phyloP scores from a whole-genome alignment of 805 yeast species.

The Myxozyma monticola region DNA sequence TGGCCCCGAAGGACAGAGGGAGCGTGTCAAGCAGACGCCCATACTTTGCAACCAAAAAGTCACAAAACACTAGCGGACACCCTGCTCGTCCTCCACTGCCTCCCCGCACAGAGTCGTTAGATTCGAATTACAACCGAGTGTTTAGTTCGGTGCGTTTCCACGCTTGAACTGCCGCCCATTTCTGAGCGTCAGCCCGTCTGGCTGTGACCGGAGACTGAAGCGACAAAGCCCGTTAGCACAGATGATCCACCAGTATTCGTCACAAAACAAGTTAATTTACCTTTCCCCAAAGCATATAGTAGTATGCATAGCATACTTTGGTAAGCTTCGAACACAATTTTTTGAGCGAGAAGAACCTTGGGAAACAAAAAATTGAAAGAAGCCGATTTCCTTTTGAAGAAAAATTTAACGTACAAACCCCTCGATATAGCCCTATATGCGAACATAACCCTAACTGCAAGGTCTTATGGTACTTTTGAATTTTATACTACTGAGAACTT shows the following conservation, averaged over 20 bases:
- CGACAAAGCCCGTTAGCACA: no score
- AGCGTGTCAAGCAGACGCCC: constrained; percentile 7
- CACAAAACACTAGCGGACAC: constrained; percentile 1
- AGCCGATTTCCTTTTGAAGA: no score
- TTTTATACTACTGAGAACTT: no score
- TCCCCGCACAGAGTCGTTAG: constrained; percentile 3
- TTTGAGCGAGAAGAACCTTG: constrained; percentile 30
- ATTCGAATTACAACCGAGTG: constrained; percentile 25
- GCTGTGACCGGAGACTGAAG: constrained; percentile 38
- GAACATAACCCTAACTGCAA: no score
- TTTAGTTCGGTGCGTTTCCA: constrained; percentile 34
- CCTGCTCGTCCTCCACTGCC: constrained; percentile 8
- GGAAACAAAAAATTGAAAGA: no score
- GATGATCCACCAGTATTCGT: no score
- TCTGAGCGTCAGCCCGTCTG: not conserved
- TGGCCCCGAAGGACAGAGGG: not conserved
- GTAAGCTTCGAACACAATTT: constrained; percentile 41
- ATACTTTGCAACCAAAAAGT: not conserved
- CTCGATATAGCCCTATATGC: no score
- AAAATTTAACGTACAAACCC: no score
- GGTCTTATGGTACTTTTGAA: no score
- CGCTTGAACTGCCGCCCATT: constrained; percentile 5
- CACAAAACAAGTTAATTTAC: constrained; percentile 15
- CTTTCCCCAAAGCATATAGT: constrained; percentile 41
- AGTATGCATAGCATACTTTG: constrained; percentile 6